Conservation (phyloP, 2,329 filamentous ascomycete species). For the Grosmannia huntii region DNA sequence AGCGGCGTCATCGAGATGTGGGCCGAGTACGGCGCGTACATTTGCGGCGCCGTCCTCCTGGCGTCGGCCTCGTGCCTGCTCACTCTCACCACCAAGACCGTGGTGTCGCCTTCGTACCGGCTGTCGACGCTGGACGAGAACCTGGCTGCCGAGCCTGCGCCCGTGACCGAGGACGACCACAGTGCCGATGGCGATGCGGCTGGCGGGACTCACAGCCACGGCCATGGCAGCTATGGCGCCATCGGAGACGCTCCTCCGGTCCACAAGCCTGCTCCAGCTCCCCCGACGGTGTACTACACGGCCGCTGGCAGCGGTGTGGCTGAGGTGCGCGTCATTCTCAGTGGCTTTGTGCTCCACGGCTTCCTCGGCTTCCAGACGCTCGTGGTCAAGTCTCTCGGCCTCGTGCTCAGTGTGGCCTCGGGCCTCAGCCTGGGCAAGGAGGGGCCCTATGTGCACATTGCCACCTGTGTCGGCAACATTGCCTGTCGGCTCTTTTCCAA, state of each 20-base stretch:
- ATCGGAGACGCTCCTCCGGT: conserved; percentile 5
- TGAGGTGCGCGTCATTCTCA: conserved; percentile 95
- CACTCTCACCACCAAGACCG: conserved; percentile 83
- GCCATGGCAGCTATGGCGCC: conserved; percentile 17
- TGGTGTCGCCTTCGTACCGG: conserved; percentile 78
- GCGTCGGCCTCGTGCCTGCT: conserved; percentile 62
- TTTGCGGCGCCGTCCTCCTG: conserved; percentile 57
- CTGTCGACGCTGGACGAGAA: conserved; percentile 89
- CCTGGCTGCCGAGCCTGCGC: conserved; percentile 51
- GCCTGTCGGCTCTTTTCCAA: conserved; percentile 87
- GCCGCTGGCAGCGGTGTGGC: conserved; percentile 93
- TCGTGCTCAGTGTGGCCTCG: conserved; percentile 82
- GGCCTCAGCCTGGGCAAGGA: conserved; percentile 92
- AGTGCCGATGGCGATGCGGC: conserved; percentile 26
- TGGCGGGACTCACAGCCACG: conserved; percentile 9
- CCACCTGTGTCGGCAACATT: conserved; percentile 90
- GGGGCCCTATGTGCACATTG: conserved; percentile 93
- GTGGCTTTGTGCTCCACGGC: conserved; percentile 90
- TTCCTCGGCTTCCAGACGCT: conserved; percentile 85
- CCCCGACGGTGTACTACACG: conserved; percentile 87
- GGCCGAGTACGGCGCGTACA: conserved; percentile 68
- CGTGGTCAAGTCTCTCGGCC: conserved; percentile 66
- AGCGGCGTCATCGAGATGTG: conserved; percentile 37
- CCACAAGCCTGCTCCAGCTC: conserved; percentile 18
- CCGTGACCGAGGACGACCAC: conserved; percentile 24